Percentiles rank a stretch among this genome's conserved stretches.
Evolutionary conservation across 495 filamentous ascomycete genomes (phyloP).

Genomic region (Polyplosphaeria fusca): DNA sequence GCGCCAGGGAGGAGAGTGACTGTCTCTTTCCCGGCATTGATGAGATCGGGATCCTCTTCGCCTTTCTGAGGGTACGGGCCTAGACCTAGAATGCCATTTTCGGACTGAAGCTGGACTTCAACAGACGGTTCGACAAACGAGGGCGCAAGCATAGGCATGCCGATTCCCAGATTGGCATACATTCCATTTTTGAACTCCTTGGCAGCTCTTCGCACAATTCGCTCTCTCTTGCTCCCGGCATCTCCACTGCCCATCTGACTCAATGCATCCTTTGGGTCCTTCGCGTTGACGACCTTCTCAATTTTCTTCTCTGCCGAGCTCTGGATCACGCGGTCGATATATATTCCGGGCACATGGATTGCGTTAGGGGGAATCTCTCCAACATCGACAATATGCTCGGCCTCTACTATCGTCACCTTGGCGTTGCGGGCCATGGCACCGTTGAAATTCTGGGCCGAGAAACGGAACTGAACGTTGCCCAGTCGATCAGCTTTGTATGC

Average conservation of each 20-base stretch:
- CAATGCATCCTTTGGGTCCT: slow-evolving; percentile 34
- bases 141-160: slow-evolving; percentile 59
- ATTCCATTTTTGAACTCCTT: slow-evolving; percentile 62
- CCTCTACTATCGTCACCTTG: slow-evolving; percentile 61
- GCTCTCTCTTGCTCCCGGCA: slow-evolving; percentile 48
- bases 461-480: slow-evolving; percentile 63
- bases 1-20: slow-evolving; percentile 57
- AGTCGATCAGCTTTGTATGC: slow-evolving; percentile 63
- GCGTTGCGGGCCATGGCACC: slow-evolving; percentile 60
- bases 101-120: slow-evolving; percentile 54
- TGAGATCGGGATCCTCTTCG: slow-evolving; percentile 56
- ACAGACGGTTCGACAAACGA: slow-evolving; percentile 50
- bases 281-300: slow-evolving; percentile 53
- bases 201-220: slow-evolving; percentile 58
- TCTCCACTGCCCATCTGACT: slow-evolving; percentile 34
- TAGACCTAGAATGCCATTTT: slow-evolving; percentile 62
- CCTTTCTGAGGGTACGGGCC: slow-evolving; percentile 57
- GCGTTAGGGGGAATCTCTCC: slow-evolving; percentile 57
- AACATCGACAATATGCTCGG: slow-evolving; percentile 62
- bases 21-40: slow-evolving; percentile 63
- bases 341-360: slow-evolving; percentile 62
- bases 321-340: slow-evolving; percentile 61
- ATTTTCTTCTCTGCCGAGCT: slow-evolving; percentile 53
- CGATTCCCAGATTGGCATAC: slow-evolving; percentile 66
- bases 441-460: slow-evolving; percentile 50